Conservation (phyloP, 345 rosid species). For the Bruguiera parviflora region DNA sequence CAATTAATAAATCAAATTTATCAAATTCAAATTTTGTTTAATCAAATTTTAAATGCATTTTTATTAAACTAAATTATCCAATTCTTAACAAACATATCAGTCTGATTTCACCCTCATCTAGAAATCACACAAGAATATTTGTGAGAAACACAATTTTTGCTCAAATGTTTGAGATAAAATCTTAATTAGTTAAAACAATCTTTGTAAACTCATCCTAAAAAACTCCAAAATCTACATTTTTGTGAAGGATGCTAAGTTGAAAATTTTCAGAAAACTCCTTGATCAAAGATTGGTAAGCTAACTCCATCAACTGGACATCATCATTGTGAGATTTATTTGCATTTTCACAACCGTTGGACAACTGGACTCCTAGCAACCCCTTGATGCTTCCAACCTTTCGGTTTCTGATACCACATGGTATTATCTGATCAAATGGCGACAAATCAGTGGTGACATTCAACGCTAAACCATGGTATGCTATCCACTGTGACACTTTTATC, state of each 20-base stretch:
- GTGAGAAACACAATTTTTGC: neutral
- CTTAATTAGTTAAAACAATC: neutral
- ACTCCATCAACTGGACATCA: constrained; percentile 41
- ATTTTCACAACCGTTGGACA: neutral
- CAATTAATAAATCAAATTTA: no score
- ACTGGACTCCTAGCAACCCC: constrained; percentile 29
- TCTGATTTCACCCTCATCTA: neutral
- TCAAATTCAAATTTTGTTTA: no score
- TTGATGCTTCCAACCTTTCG: constrained; percentile 64
- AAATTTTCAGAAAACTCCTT: constrained; percentile 69
- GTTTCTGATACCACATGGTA: constrained; percentile 74
- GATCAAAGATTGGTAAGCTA: constrained; percentile 48
- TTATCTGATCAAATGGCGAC: constrained; percentile 60
- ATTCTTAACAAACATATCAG: no score
- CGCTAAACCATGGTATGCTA: constrained; percentile 75
- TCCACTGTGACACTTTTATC: constrained; percentile 66
- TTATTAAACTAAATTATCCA: no score
- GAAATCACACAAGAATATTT: neutral
- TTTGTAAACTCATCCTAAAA: neutral
- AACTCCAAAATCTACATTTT: neutral
- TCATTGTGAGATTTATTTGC: neutral
- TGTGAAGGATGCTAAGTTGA: constrained; percentile 38
- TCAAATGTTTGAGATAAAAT: neutral
- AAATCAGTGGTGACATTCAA: constrained; percentile 79
- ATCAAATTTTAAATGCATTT: no score